Evolutionary conservation across 2,329 filamentous ascomycete genomes (phyloP), one percentile per base, ranked within the genome.

Genomic region (Spiromastix sp.): DNA sequence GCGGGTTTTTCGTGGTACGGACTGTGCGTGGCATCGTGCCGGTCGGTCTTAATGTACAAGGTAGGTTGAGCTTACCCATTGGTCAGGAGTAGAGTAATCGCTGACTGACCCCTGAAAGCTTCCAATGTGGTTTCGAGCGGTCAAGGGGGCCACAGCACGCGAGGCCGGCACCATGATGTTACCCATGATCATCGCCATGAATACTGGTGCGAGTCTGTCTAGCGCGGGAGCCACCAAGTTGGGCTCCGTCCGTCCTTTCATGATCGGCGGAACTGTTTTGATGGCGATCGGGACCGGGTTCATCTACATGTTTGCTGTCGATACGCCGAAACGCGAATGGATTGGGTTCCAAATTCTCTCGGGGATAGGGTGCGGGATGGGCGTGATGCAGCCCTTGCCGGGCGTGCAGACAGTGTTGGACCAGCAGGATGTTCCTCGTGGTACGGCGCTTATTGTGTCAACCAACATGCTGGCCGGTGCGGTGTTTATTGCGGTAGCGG

Each of bases 381-480:
- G 52, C 16, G 59, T 66, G 39, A 67, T 70, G 48, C 57, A 57
- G 5, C 61, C 66, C 3, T 64, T 63, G 37, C 46, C 69, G n/a
- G 67, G 61, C 0, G 64, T 60, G 7, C 66, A 70, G 46, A 65
- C 61, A 1, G 65, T 68, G 8, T 56, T 68, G 11, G 48, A 52
- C n/a, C 48, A 32, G 11, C 43, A 44, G 9, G 65, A 70, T 34
- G 57, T 67, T 2, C 51, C 66, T 9, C 55, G 65, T 9, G 66
- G 64, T 25, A 55, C 57, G 1, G 56, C 60, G 2, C 46, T 67
- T 26, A 61, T 68, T 45, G 56, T 68, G 43, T 70, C 68, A 43
- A 52, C 53, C 3, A n/a, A n/a, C n/a, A n/a, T n/a, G n/a, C n/a
- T n/a, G n/a, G n/a, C n/a, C n/a, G n/a, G n/a, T n/a, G n/a, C n/a